A percentile compares a stretch with the other conserved stretches of the same genome.
Evolutionary conservation across 352 stramenopile genomes (phyloP).

Genomic region (Phytophthora meadii): DNA sequence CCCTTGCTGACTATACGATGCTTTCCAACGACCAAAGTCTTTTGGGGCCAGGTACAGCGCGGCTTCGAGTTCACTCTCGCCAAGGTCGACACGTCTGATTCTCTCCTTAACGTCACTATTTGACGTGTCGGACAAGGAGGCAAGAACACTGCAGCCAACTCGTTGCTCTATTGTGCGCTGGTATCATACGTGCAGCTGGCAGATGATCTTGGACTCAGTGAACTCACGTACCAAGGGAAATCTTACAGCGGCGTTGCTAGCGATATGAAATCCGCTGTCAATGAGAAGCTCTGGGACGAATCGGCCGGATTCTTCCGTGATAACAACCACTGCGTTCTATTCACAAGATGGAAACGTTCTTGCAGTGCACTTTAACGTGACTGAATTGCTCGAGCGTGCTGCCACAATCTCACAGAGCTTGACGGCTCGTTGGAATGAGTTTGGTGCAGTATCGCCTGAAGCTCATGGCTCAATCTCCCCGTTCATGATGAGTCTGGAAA

Average conservation of each 20-base stretch:
- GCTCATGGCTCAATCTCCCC: constrained; percentile 33
- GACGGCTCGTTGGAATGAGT: constrained; percentile 36
- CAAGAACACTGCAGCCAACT: constrained; percentile 47
- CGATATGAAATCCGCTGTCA: constrained; percentile 32
- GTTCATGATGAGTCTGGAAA: constrained; percentile 38
- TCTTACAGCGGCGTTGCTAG: constrained; percentile 25
- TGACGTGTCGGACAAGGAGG: constrained; percentile 34
- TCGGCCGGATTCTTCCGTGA: constrained; percentile 29
- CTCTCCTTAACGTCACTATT: constrained; percentile 32
- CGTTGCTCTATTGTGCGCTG: constrained; percentile 40
- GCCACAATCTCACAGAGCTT: constrained; percentile 25
- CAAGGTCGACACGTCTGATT: constrained; percentile 35
- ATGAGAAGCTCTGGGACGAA: constrained; percentile 38
- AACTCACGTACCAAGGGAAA: constrained; percentile 16
- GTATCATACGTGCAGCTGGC: constrained; percentile 11
- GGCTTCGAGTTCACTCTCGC: constrained; percentile 36
- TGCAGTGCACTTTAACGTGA: constrained; percentile 36
- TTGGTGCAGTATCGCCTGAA: constrained; percentile 38
- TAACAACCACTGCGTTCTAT: constrained; percentile 32
- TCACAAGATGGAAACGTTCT: constrained; percentile 42
- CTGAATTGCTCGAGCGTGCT: constrained; percentile 19
- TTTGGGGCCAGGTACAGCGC: constrained; percentile 31
- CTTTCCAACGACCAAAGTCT: constrained; percentile 25
- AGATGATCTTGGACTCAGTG: constrained; percentile 11
- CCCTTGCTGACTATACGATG: constrained; percentile 35